Conservation (phyloP, 106 monocot genomes). For the Platanthera guangdongensis region DNA sequence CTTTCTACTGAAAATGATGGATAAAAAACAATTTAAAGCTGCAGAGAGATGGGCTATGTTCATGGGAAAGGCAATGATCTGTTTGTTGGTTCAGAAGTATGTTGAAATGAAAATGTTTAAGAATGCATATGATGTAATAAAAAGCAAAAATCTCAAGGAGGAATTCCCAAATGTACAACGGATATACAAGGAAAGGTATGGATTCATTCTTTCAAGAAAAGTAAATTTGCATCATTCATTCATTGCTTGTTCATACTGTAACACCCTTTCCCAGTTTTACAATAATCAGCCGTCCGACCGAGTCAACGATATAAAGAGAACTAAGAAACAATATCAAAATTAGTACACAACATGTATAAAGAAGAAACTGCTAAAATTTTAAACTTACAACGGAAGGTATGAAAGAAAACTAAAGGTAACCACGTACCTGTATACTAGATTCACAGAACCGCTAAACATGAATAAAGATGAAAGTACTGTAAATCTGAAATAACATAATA, state of each 20-base stretch:
- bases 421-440: too few species aligned
- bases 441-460: too few species aligned
- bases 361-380: too few species aligned
- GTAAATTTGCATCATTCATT: neutral
- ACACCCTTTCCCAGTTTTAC: too few species aligned
- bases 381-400: too few species aligned
- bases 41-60: constrained; percentile 82
- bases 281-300: too few species aligned
- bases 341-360: too few species aligned
- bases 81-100: constrained; percentile 73
- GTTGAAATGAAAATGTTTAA: constrained; percentile 82
- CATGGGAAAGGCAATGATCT: constrained; percentile 62
- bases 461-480: too few species aligned
- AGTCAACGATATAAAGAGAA: too few species aligned
- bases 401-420: too few species aligned
- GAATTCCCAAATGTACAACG: constrained; percentile 69
- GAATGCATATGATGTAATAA: constrained; percentile 70
- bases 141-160: constrained; percentile 53
- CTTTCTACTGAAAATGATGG: constrained; percentile 58
- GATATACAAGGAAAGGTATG: constrained; percentile 77
- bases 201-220: neutral
- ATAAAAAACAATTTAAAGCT: constrained; percentile 50
- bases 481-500: too few species aligned
- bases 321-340: too few species aligned
- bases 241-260: neutral